phyloP scores from a whole-genome alignment of 2,329 filamentous ascomycete genomes.

The Aspergillus quadrilineatus region DNA sequence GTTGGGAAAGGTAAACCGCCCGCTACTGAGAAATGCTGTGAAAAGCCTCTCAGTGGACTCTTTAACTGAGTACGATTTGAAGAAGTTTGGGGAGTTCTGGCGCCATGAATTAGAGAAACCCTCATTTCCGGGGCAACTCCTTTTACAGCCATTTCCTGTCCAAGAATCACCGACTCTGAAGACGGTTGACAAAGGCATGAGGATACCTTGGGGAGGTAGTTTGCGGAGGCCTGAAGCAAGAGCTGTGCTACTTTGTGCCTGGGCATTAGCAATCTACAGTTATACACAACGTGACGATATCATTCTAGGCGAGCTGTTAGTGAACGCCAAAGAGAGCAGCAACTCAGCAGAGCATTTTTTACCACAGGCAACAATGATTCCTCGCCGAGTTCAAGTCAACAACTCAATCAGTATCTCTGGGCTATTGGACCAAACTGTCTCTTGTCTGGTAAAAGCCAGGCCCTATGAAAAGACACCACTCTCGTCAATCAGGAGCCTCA shows the following conservation, averaged over 20 bases:
- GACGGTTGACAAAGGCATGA: conserved; percentile 5
- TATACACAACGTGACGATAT: conserved; percentile 43
- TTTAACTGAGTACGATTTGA: conserved; percentile 22
- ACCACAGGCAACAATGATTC: conserved; percentile 40
- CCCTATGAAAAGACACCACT: conserved; percentile 55
- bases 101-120: conserved; percentile 13
- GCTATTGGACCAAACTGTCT: conserved; percentile 55
- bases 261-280: conserved; percentile 39
- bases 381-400: conserved; percentile 38
- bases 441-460: conserved; percentile 57
- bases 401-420: conserved; percentile 37
- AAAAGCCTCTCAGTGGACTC: conserved; percentile 11
- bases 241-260: conserved; percentile 42
- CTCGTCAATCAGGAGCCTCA: conserved; percentile 53
- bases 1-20: conserved; percentile 35
- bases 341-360: conserved; percentile 40
- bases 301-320: conserved; percentile 45
- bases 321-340: conserved; percentile 36
- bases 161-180: conserved; percentile 13
- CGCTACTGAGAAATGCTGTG: conserved; percentile 18
- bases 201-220: conserved; percentile 13
- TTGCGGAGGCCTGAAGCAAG: conserved; percentile 9
- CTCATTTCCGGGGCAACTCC: conserved; percentile 2
- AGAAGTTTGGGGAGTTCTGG: conserved; percentile 25
- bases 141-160: conserved; percentile 13